Percentiles rank a stretch among this genome's conserved stretches.
These are phyloP conservation scores for Pueraria montana DNA, from an alignment of 306 rosid species.

Conservation along the genomic window DNA sequence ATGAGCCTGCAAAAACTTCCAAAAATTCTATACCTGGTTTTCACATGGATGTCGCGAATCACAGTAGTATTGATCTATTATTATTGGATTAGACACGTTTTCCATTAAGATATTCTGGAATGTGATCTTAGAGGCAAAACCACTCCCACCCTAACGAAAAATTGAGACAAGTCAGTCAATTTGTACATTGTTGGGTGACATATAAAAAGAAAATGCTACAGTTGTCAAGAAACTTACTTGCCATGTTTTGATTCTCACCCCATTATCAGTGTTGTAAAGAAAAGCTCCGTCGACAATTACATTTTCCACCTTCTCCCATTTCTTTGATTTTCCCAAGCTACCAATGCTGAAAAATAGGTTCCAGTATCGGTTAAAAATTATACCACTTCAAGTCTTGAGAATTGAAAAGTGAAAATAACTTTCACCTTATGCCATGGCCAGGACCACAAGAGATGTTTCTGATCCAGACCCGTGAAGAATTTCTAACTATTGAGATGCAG, in stretches of 20 bases:
- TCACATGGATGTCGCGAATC: constrained; percentile 72
- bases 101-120: constrained; percentile 83
- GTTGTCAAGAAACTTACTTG: constrained; percentile 64
- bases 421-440: constrained; percentile 97
- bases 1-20: background rate
- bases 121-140: constrained; percentile 70
- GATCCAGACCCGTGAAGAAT: constrained; percentile 76
- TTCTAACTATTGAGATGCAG: constrained; percentile 87
- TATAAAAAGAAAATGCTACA: background rate
- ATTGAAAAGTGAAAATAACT: constrained; percentile 15
- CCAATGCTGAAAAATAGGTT: constrained; percentile 77
- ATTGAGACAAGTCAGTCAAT: constrained; percentile 8
- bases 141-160: constrained; percentile 79
- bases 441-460: constrained; percentile 82
- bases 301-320: constrained; percentile 69
- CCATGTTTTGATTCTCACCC: constrained; percentile 97
- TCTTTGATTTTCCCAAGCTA: constrained; percentile 87
- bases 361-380: constrained; percentile 35
- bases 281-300: constrained; percentile 74
- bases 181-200: background rate
- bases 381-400: background rate
- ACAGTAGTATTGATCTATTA: constrained; percentile 88
- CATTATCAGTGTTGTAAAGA: constrained; percentile 76
- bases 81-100: constrained; percentile 87
- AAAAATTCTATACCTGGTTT: constrained; percentile 70